These are phyloP conservation scores for Scheffersomyces spartinae DNA, from an alignment of 805 yeast species.

Conservation along the genomic window DNA sequence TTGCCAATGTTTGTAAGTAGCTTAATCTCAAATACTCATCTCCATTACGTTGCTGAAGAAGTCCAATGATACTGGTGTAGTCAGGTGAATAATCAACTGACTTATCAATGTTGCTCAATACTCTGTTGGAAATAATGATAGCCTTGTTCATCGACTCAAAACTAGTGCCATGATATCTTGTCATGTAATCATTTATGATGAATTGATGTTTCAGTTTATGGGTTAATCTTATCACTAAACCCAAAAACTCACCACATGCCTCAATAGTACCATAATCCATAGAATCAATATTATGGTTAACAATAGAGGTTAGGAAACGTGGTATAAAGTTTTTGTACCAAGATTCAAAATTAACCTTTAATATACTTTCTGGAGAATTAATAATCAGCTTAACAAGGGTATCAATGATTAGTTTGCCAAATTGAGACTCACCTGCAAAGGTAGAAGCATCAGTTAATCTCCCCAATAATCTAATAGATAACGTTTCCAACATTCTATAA, in stretches of 20 bases:
- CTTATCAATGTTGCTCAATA: slow-evolving; percentile 44
- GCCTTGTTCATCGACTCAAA: too few relatives aligned
- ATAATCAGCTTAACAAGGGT: slow-evolving; percentile 12
- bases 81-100: slow-evolving; percentile 8
- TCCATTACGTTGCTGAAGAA: slow-evolving; percentile 3
- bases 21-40: slow-evolving; percentile 34
- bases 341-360: too few relatives aligned
- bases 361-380: too few relatives aligned
- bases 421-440: slow-evolving; percentile 1
- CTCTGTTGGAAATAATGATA: too few relatives aligned
- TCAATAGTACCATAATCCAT: slow-evolving; percentile 19
- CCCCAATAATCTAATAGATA: slow-evolving; percentile 32
- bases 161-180: too few relatives aligned
- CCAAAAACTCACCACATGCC: slow-evolving; percentile 28
- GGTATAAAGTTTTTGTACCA: slow-evolving; percentile 36
- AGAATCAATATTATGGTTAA: too few relatives aligned
- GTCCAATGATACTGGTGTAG: not conserved
- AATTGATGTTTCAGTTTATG: slow-evolving; percentile 34
- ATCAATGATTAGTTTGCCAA: slow-evolving; percentile 3
- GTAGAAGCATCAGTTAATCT: slow-evolving; percentile 13
- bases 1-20: slow-evolving; percentile 42
- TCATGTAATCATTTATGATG: slow-evolving; percentile 28
- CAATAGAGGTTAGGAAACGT: slow-evolving; percentile 10
- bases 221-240: slow-evolving; percentile 26
- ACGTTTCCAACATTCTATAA: slow-evolving; percentile 31